Percentiles rank a stretch among this genome's conserved stretches.
Evolutionary conservation across 2,329 filamentous ascomycete genomes (phyloP).

Genomic region (Myrmaecium sp.): DNA sequence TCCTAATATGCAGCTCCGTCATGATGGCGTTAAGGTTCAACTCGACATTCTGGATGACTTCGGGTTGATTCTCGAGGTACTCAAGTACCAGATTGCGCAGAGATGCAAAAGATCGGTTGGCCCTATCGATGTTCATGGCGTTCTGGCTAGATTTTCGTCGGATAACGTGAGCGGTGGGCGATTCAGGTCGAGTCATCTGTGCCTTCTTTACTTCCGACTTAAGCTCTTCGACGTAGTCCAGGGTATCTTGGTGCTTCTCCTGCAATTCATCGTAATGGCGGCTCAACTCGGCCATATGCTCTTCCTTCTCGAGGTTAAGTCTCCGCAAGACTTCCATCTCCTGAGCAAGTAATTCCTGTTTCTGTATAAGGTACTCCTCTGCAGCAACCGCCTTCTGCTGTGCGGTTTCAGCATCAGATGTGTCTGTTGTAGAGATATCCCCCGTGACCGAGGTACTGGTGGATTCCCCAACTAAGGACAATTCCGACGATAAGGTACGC

Average conservation of each 20-base stretch:
- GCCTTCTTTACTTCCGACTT: constrained; percentile 73
- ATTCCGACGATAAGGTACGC: constrained; percentile 83
- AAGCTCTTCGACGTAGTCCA: constrained; percentile 78
- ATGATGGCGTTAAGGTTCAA: constrained; percentile 80
- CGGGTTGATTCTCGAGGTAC: constrained; percentile 65
- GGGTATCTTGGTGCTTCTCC: constrained; percentile 59
- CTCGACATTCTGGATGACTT: constrained; percentile 83
- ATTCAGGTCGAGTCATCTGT: constrained; percentile 40
- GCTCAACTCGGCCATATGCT: constrained; percentile 53
- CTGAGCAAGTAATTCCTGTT: constrained; percentile 25
- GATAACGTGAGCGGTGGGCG: constrained; percentile 58
- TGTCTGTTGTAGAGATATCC: constrained; percentile 36
- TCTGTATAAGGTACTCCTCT: constrained; percentile 7
- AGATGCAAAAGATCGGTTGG: constrained; percentile 78
- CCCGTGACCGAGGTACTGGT: constrained; percentile 25
- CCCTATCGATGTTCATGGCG: constrained; percentile 71
- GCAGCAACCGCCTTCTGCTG: constrained; percentile 11
- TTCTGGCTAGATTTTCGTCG: constrained; percentile 88
- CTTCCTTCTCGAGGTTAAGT: constrained; percentile 60
- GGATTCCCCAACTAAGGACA: constrained; percentile 73
- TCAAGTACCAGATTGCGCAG: constrained; percentile 78
- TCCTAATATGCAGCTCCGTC: constrained; percentile 74
- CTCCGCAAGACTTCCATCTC: constrained; percentile 58
- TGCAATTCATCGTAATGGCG: constrained; percentile 73
- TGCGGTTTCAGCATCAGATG: constrained; percentile 39